A percentile compares a stretch with the other conserved stretches of the same genome.
phyloP scores from a whole-genome alignment of 2,329 filamentous ascomycete species.

The Stagonosporopsis tanaceti region DNA sequence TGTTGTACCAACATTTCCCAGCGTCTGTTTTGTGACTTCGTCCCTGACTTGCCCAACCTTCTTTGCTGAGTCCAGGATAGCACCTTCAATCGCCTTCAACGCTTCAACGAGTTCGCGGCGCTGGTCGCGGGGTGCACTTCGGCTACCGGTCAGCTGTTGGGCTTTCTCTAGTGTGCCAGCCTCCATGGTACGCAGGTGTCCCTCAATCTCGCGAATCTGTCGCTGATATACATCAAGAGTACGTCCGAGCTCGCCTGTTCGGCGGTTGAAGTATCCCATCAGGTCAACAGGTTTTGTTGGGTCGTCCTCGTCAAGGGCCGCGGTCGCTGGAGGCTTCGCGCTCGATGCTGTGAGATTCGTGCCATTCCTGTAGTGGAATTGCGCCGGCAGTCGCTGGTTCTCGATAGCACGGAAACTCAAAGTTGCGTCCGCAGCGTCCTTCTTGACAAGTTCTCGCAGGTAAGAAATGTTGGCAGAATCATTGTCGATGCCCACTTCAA shows the following conservation, averaged over 20 bases:
- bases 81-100: conserved; percentile 58
- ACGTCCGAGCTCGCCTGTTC: conserved; percentile 50
- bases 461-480: conserved; percentile 68
- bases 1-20: conserved; percentile 45
- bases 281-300: conserved; percentile 53
- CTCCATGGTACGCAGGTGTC: conserved; percentile 59
- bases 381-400: conserved; percentile 73
- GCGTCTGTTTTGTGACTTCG: conserved; percentile 55
- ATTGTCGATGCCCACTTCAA: conserved; percentile 69
- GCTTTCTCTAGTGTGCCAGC: conserved; percentile 53
- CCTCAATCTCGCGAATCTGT: conserved; percentile 58
- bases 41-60: conserved; percentile 58
- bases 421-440: conserved; percentile 74
- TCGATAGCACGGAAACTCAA: conserved; percentile 77
- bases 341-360: conserved; percentile 44
- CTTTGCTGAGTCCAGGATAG: conserved; percentile 57
- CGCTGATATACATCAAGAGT: conserved; percentile 52
- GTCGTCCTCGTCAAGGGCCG: conserved; percentile 50
- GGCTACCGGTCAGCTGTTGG: conserved; percentile 51
- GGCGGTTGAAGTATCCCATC: conserved; percentile 55
- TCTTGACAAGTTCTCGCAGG: conserved; percentile 65
- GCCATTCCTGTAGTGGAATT: conserved; percentile 65
- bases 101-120: conserved; percentile 56
- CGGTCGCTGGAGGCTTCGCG: conserved; percentile 34
- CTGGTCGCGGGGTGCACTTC: conserved; percentile 48